These are phyloP conservation scores for Flaveria linearis DNA, from an alignment of 129 eudicot genomes.

Conservation along the genomic window DNA sequence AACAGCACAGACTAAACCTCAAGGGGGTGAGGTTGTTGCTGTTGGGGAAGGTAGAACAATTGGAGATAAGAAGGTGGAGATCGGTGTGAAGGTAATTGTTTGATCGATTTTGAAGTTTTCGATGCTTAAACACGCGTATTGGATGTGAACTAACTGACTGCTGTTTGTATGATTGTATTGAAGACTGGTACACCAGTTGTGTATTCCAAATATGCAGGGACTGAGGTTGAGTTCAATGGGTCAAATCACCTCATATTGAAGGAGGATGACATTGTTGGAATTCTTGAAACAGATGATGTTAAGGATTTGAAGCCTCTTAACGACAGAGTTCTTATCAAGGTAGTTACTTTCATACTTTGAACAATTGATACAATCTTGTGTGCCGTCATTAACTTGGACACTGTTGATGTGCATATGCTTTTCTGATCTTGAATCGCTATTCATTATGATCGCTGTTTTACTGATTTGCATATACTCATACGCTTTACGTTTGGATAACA, in stretches of 20 bases:
- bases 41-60: slow-evolving; percentile 82
- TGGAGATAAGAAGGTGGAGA: slow-evolving; percentile 64
- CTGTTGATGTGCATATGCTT: too few species aligned
- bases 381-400: not conserved
- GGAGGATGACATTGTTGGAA: slow-evolving; percentile 91
- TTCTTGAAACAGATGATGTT: slow-evolving; percentile 81
- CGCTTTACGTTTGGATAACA: slow-evolving; percentile 24
- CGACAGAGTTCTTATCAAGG: slow-evolving; percentile 88
- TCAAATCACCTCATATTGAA: slow-evolving; percentile 70
- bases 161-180: not conserved
- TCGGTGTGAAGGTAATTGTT: slow-evolving; percentile 56
- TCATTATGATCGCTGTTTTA: too few species aligned
- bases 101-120: not conserved
- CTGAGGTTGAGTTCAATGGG: slow-evolving; percentile 84
- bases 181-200: slow-evolving; percentile 77
- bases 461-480: not conserved
- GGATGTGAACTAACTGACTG: slow-evolving; percentile 4
- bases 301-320: slow-evolving; percentile 87
- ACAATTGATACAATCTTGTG: not conserved
- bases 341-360: slow-evolving; percentile 21
- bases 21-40: slow-evolving; percentile 90
- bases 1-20: slow-evolving; percentile 72
- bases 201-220: slow-evolving; percentile 91
- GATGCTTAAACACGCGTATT: not conserved
- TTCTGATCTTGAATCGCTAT: too few species aligned